Percentiles rank a stretch among this genome's conserved stretches.
Evolutionary conservation across 805 yeast species (phyloP).

Genomic region (Phaffomyces antillensis): DNA sequence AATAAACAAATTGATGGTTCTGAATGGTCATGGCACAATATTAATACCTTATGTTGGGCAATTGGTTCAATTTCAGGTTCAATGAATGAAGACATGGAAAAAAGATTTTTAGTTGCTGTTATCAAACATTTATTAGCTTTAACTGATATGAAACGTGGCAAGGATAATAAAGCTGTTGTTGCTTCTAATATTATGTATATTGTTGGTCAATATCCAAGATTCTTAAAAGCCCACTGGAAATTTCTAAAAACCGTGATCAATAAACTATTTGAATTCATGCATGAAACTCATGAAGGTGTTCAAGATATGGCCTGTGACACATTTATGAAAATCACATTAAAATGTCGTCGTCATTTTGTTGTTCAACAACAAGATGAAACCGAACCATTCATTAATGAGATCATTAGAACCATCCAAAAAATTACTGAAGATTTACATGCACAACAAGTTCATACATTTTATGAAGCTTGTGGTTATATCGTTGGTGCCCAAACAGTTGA

Average conservation of each 20-base stretch:
- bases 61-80: conserved; percentile 98
- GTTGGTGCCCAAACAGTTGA: conserved; percentile 77
- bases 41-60: conserved; percentile 98
- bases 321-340: conserved; percentile 88
- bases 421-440: conserved; percentile 93
- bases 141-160: conserved; percentile 95
- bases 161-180: conserved; percentile 96
- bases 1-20: conserved; percentile 90
- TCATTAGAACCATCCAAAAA: conserved; percentile 71
- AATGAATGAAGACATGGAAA: conserved; percentile 97
- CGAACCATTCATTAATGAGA: conserved; percentile 88
- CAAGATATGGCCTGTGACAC: conserved; percentile 99
- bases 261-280: conserved; percentile 97
- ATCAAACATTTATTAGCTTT: conserved; percentile 86
- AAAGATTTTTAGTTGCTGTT: conserved; percentile 85
- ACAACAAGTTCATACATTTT: conserved; percentile 95
- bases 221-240: conserved; percentile 96
- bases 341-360: conserved; percentile 94
- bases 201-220: conserved; percentile 98
- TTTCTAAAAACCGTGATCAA: conserved; percentile 92
- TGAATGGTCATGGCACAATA: conserved; percentile 99
- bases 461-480: conserved; percentile 94
- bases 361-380: conserved; percentile 77
- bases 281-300: conserved; percentile 99
- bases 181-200: conserved; percentile 99